Percentiles rank a stretch among this genome's conserved stretches.
phyloP scores from a whole-genome alignment of 2,329 filamentous ascomycete species.

The Epichloe typhina region DNA sequence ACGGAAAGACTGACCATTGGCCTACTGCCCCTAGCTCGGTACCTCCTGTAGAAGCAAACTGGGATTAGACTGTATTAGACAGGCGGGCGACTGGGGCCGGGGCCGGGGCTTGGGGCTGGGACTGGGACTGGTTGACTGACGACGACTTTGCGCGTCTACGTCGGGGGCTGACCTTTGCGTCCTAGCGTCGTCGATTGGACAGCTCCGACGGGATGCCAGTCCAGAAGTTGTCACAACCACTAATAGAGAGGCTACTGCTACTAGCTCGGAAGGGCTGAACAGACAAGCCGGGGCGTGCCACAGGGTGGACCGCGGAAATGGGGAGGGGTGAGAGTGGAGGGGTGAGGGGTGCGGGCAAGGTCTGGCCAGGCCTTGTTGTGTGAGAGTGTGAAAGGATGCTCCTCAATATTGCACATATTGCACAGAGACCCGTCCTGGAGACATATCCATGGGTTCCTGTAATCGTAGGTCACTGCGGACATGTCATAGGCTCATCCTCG shows the following conservation, averaged over 20 bases:
- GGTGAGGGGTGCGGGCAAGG: neutral
- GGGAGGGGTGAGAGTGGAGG: no score
- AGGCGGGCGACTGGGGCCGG: neutral
- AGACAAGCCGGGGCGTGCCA: slow-evolving; percentile 7
- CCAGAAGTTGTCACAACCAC: slow-evolving; percentile 2
- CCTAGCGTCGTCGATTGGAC: slow-evolving; percentile 2
- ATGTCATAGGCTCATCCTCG: neutral
- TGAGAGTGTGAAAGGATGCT: neutral
- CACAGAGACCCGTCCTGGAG: no score
- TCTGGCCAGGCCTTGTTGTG: neutral
- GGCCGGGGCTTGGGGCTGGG: no score
- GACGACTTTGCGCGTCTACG: neutral
- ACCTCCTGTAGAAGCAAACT: no score
- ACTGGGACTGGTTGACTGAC: neutral
- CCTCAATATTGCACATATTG: no score
- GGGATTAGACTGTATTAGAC: neutral
- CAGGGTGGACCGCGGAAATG: slow-evolving; percentile 2
- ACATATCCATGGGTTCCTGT: no score
- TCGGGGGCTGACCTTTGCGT: neutral
- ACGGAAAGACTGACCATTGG: no score
- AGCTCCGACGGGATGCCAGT: slow-evolving; percentile 15
- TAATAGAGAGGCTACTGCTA: slow-evolving; percentile 8
- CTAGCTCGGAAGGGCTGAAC: slow-evolving; percentile 27
- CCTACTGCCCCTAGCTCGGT: no score
- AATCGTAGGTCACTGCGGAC: neutral